A percentile compares a stretch with the other conserved stretches of the same genome.
Evolutionary conservation across 352 stramenopile genomes (phyloP).

Genomic region (Phytophthora aleatoria): DNA sequence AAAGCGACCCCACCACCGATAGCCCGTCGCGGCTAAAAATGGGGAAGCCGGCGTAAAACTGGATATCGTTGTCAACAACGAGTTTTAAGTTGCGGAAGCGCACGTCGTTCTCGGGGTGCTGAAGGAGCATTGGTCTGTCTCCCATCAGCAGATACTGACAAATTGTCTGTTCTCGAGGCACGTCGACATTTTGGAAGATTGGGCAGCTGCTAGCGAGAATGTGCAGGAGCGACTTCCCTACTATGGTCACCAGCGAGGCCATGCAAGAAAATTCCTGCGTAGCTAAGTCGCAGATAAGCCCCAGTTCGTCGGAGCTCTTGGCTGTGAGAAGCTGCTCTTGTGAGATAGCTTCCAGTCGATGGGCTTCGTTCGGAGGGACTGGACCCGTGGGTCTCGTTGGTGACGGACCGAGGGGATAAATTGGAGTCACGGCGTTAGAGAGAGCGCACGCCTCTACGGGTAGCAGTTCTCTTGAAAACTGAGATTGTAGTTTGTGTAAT

Average conservation of each 20-base stretch:
- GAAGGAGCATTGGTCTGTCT: slow-evolving; percentile 50
- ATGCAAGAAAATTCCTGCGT: slow-evolving; percentile 44
- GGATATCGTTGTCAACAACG: slow-evolving; percentile 35
- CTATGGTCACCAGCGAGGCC: slow-evolving; percentile 45
- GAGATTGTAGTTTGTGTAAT: slow-evolving; percentile 19
- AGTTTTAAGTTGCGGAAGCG: slow-evolving; percentile 48
- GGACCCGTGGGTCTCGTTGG: slow-evolving; percentile 18
- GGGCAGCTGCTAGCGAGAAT: slow-evolving; percentile 42
- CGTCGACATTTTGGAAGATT: slow-evolving; percentile 28
- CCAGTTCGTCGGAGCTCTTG: slow-evolving; percentile 35
- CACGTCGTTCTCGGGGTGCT: slow-evolving; percentile 55
- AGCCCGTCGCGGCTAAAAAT: slow-evolving; percentile 24
- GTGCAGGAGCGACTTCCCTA: slow-evolving; percentile 37
- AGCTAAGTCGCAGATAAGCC: slow-evolving; percentile 42
- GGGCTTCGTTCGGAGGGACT: slow-evolving; percentile 42
- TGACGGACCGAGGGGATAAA: slow-evolving; percentile 23
- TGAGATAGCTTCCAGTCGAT: slow-evolving; percentile 39
- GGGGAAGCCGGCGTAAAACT: slow-evolving; percentile 66
- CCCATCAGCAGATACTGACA: slow-evolving; percentile 60
- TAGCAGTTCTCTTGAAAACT: slow-evolving; percentile 25
- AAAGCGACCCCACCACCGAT: slow-evolving; percentile 35
- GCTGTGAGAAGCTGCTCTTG: slow-evolving; percentile 34
- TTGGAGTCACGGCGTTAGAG: slow-evolving; percentile 33
- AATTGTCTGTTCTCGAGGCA: slow-evolving; percentile 46
- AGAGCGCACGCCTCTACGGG: slow-evolving; percentile 36